These are phyloP conservation scores for Strobilomyces confusus DNA, from an alignment of 768 basidiomycete genomes.

Conservation along the genomic window DNA sequence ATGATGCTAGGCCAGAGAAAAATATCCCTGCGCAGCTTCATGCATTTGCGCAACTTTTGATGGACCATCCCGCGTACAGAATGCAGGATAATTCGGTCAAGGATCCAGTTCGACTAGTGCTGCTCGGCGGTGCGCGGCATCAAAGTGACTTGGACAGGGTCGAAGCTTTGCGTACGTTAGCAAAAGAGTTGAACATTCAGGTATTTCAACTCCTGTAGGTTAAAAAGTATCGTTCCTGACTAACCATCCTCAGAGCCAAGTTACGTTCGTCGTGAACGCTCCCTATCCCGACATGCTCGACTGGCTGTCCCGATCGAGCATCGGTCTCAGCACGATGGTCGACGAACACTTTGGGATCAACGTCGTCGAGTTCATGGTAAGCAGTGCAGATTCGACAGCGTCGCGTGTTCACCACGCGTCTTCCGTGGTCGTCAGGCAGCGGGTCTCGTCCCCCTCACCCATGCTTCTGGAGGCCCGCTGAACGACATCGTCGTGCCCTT, in stretches of 20 bases:
- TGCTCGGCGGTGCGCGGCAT: conserved; percentile 87
- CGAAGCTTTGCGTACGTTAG: conserved; percentile 51
- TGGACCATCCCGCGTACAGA: conserved; percentile 55
- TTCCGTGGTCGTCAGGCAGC: conserved; percentile 62
- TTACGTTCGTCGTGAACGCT: conserved; percentile 82
- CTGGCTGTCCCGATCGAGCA: conserved; percentile 70
- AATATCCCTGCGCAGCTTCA: conserved; percentile 79
- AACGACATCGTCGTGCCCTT: conserved; percentile 88
- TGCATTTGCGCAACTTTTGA: conserved; percentile 60
- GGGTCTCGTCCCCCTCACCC: conserved; percentile 86
- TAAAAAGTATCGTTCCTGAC: not conserved
- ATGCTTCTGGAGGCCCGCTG: conserved; percentile 90
- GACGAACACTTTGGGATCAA: conserved; percentile 99
- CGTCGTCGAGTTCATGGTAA: conserved; percentile 94
- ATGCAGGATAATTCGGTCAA: conserved; percentile 11
- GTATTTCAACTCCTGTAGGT: conserved; percentile 37
- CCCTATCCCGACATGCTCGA: conserved; percentile 65
- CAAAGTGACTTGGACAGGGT: conserved; percentile 70
- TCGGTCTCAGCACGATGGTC: conserved; percentile 94
- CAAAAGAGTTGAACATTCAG: conserved; percentile 58
- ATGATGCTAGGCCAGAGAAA: conserved; percentile 78
- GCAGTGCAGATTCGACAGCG: conserved; percentile 20
- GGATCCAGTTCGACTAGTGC: conserved; percentile 52
- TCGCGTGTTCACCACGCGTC: conserved; percentile 14
- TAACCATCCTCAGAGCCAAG: conserved; percentile 47